Base-by-base conservation (phyloP, 176 grass and related monocot species). In the Oryza coarctata region DNA sequence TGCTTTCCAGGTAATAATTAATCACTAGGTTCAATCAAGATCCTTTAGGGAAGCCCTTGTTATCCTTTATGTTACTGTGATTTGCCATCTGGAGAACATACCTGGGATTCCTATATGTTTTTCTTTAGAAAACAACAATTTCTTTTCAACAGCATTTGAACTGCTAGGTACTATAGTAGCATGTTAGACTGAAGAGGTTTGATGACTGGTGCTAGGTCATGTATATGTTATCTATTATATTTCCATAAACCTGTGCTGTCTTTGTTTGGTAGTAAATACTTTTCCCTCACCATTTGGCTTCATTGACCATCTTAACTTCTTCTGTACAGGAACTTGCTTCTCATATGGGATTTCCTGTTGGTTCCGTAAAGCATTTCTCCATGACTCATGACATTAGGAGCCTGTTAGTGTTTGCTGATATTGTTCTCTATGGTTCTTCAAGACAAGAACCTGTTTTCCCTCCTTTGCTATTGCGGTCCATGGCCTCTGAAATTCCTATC, bases 401-500 rank as follows among this genome's bases (percentile, higher is more conserved):
- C 69, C 85, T 99, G 49, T 61, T 99, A 80, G 44, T 81, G 32
- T 89, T 94, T 81, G 84, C 84, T 62, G 89, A 99, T 83, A 80
- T 88, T 80, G 93, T 95, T 85, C 86, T 99, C 17, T 93, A 99
- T 30, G 91, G 89, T 57, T 94, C 91, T 71, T 95, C 93, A 73
- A 83, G 85, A 77, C 83, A 90, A 50, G 96, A 99, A 82, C 90
- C 89, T 84, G 80, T 47, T 79, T 99, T 99, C 77, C 96, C 96
- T 79, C 89, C 96, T 71, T 77, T 94, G 43, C 88, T 99, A 67
- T 67, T 88, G 82, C 85, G 58, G 49, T 90, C 96, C 58, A 99
- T 99, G 93, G 88, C 96, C 65, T 94, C 87, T 81, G 93, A 85
- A 85, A 84, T 93, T 90, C 96, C 93, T 29, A 85, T 95, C 57